These are phyloP conservation scores for Fusarium falciforme DNA, from an alignment of 2,329 filamentous ascomycete genomes.

Conservation along the genomic window DNA sequence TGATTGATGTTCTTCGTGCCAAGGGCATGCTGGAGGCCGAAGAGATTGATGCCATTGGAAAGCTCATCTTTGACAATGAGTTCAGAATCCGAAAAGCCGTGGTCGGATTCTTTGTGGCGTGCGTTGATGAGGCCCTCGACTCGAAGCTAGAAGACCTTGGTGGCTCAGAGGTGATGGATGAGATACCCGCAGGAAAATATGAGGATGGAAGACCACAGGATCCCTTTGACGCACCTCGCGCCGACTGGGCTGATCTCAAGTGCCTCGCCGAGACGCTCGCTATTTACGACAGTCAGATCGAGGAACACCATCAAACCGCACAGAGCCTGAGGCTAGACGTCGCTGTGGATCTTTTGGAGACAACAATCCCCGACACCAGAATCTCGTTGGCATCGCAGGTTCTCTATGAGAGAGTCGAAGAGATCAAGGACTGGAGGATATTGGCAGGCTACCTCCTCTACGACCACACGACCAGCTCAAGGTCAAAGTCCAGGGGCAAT, in stretches of 20 bases:
- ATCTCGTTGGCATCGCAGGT: conserved; percentile 88
- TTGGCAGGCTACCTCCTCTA: conserved; percentile 91
- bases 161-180: conserved; percentile 80
- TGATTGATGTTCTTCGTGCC: conserved; percentile 84
- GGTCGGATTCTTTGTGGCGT: conserved; percentile 89
- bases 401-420: conserved; percentile 83
- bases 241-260: conserved; percentile 92
- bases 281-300: conserved; percentile 79
- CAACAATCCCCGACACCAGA: conserved; percentile 78
- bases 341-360: conserved; percentile 68
- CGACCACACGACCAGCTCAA: conserved; percentile 81
- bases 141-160: conserved; percentile 85
- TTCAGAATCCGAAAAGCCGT: conserved; percentile 87
- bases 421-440: conserved; percentile 88
- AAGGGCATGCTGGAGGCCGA: conserved; percentile 89
- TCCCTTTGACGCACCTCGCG: conserved; percentile 79
- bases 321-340: conserved; percentile 60
- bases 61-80: conserved; percentile 90
- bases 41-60: conserved; percentile 89
- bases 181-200: conserved; percentile 75
- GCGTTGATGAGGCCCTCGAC: conserved; percentile 84
- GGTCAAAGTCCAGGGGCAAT: conserved; percentile 62
- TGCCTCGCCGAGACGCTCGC: conserved; percentile 86
- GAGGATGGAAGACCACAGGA: conserved; percentile 60
- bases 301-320: conserved; percentile 66